Evolutionary conservation across 2,329 filamentous ascomycete genomes (phyloP).

Genomic region (Aaosphaeria arxii): DNA sequence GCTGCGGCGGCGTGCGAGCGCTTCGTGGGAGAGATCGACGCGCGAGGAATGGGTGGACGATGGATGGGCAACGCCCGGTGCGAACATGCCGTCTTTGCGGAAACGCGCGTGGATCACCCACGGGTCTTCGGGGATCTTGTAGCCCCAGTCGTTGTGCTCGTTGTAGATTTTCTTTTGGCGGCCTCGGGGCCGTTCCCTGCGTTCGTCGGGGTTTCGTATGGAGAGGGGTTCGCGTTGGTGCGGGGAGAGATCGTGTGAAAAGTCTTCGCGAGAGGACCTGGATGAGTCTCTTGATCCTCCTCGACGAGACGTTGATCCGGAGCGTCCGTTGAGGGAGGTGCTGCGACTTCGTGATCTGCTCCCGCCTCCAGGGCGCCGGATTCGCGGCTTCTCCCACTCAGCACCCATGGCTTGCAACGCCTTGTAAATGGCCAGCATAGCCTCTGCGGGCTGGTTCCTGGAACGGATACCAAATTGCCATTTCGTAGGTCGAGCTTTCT

Average conservation of each 20-base stretch:
- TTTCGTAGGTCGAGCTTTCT: slow-evolving; percentile 76
- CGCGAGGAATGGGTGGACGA: slow-evolving; percentile 49
- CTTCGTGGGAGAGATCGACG: slow-evolving; percentile 43
- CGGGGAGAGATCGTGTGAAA: slow-evolving; percentile 9
- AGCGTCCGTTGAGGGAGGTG: slow-evolving; percentile 21
- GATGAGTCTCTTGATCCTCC: slow-evolving; percentile 29
- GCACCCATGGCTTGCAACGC: slow-evolving; percentile 84
- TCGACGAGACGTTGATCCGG: slow-evolving; percentile 32
- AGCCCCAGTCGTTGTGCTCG: slow-evolving; percentile 57
- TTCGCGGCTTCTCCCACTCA: slow-evolving; percentile 67
- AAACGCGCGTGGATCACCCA: slow-evolving; percentile 94
- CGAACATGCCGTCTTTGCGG: slow-evolving; percentile 73
- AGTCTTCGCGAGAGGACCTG: slow-evolving; percentile 27
- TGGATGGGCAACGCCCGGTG: slow-evolving; percentile 48
- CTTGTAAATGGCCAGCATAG: slow-evolving; percentile 92
- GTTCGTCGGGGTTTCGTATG: slow-evolving; percentile 22
- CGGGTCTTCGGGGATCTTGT: slow-evolving; percentile 85
- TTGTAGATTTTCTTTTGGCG: slow-evolving; percentile 42
- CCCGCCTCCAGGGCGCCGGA: slow-evolving; percentile 39
- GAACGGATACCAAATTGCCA: slow-evolving; percentile 99
- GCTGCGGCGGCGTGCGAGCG: slow-evolving; percentile 22
- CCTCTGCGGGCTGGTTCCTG: slow-evolving; percentile 89
- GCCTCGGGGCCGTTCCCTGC: slow-evolving; percentile 21
- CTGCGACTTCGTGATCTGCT: slow-evolving; percentile 34
- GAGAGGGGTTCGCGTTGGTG: slow-evolving; percentile 23